Percentiles rank a stretch among this genome's conserved stretches.
Evolutionary conservation across 805 yeast species (phyloP).

Genomic region (Pichia sporocuriosa): DNA sequence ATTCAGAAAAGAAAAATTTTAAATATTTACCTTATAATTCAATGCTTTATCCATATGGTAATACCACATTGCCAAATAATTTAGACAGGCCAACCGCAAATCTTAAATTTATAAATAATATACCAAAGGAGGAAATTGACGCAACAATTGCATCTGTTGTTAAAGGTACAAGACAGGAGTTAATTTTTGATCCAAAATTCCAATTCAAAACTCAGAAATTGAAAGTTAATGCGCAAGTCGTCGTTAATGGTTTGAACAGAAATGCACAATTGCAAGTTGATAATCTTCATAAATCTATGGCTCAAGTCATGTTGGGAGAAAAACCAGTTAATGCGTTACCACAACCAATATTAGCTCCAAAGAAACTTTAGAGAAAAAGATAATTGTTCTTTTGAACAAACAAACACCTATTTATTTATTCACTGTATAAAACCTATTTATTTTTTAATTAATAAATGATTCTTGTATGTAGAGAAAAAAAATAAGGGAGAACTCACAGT

Average conservation of each 20-base stretch:
- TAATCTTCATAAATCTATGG: slow-evolving; percentile 17
- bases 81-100: slow-evolving; percentile 15
- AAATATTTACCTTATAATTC: slow-evolving; percentile 16
- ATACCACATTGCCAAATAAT: slow-evolving; percentile 18
- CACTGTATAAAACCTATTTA: too few species aligned
- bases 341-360: slow-evolving; percentile 13
- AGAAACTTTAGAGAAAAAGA: slow-evolving; percentile 10
- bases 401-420: too few species aligned
- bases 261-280: slow-evolving; percentile 29
- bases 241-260: slow-evolving; percentile 25
- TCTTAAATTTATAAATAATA: slow-evolving; percentile 10
- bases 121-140: slow-evolving; percentile 18
- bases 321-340: slow-evolving; percentile 20
- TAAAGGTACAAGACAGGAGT: slow-evolving; percentile 23
- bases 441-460: too few species aligned
- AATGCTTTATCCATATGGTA: slow-evolving; percentile 22
- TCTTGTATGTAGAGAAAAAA: too few species aligned
- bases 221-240: slow-evolving; percentile 26
- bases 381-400: too few species aligned
- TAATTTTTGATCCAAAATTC: slow-evolving; percentile 16
- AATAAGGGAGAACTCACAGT: too few species aligned
- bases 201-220: slow-evolving; percentile 22
- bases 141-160: slow-evolving; percentile 23
- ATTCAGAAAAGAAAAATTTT: slow-evolving; percentile 10
- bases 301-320: slow-evolving; percentile 18